Evolutionary conservation across 2,329 filamentous ascomycete genomes (phyloP).

Genomic region (Cordyceps farinosa): DNA sequence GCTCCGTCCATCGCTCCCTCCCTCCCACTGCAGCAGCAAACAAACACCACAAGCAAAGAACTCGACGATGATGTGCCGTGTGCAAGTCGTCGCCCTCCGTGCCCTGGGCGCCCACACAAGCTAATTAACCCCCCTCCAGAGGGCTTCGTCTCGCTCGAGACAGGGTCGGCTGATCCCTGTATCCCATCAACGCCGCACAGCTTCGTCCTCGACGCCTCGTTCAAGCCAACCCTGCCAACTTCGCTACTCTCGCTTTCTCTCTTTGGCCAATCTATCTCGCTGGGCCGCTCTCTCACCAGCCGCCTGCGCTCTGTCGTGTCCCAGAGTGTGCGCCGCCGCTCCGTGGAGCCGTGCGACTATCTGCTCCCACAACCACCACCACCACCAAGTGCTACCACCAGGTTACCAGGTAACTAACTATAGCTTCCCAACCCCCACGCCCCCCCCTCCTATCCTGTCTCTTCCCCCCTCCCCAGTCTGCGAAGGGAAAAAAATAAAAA

Average conservation of each 20-base stretch:
- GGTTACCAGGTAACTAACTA: background rate
- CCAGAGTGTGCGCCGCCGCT: background rate
- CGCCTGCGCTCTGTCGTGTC: background rate
- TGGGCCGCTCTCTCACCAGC: background rate
- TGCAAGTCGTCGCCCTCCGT: background rate
- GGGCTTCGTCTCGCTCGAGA: background rate
- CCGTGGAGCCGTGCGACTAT: slow-evolving; percentile 1
- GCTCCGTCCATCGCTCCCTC: background rate
- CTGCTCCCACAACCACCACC: slow-evolving; percentile 1
- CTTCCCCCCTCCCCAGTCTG: background rate
- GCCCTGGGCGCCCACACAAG: background rate
- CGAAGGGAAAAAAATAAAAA: background rate
- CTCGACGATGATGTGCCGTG: slow-evolving; percentile 7
- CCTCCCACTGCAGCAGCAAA: background rate
- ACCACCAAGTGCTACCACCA: background rate
- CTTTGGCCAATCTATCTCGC: slow-evolving; percentile 3
- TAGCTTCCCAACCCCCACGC: background rate
- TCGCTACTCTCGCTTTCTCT: background rate
- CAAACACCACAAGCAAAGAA: slow-evolving; percentile 1
- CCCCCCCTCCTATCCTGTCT: slow-evolving; percentile 1
- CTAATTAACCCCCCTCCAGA: background rate
- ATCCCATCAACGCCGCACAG: slow-evolving; percentile 9
- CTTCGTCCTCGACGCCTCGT: slow-evolving; percentile 7
- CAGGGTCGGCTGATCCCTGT: slow-evolving; percentile 13
- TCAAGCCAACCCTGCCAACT: background rate